A percentile compares a stretch with the other conserved stretches of the same genome.
phyloP scores from a whole-genome alignment of 352 stramenopile species.

The Elongisporangium prolatum region DNA sequence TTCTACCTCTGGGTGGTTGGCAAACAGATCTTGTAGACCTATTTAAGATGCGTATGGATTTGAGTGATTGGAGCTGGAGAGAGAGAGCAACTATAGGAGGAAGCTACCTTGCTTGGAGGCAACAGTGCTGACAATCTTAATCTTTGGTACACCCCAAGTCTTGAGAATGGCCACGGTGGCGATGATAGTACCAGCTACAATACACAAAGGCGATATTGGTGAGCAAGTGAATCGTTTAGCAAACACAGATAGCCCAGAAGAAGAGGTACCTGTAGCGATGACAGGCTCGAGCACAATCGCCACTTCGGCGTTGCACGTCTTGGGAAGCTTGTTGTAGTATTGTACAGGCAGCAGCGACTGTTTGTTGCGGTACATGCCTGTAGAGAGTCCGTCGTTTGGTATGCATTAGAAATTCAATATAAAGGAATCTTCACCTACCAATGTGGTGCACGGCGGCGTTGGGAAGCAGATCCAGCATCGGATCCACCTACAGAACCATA shows the following conservation, averaged over 20 bases:
- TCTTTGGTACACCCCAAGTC: conserved; percentile 91
- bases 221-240: background rate
- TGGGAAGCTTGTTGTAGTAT: conserved; percentile 99
- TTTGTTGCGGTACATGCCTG: conserved; percentile 90
- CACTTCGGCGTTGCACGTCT: conserved; percentile 88
- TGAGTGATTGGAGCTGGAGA: background rate
- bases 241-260: background rate
- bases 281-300: conserved; percentile 97
- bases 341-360: conserved; percentile 92
- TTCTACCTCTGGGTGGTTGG: conserved; percentile 75
- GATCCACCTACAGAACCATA: conserved; percentile 80
- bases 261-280: conserved; percentile 88
- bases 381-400: background rate
- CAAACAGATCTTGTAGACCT: conserved; percentile 75
- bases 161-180: conserved; percentile 95
- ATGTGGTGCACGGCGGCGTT: conserved; percentile 97
- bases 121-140: conserved; percentile 93
- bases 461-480: conserved; percentile 96
- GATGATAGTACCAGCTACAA: conserved; percentile 87
- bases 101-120: conserved; percentile 86
- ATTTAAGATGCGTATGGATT: background rate
- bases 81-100: background rate
- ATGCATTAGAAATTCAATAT: conserved; percentile 8
- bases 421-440: conserved; percentile 64
- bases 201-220: background rate